A percentile compares a stretch with the other conserved stretches of the same genome.
Conservation (phyloP, 352 stramenopile species). For the Phytophthora vignae region DNA sequence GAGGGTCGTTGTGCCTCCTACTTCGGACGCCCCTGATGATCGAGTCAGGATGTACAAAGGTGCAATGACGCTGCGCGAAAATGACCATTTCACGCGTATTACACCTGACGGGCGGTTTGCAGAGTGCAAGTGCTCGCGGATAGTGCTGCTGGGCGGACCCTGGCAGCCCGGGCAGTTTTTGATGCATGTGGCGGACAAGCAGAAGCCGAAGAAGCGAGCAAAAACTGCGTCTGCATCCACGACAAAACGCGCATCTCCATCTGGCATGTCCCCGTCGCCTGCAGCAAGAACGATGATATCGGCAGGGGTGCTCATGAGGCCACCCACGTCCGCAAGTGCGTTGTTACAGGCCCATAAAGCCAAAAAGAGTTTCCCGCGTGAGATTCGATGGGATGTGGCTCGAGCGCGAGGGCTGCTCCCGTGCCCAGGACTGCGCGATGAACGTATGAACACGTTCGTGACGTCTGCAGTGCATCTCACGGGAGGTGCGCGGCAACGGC, state of each 20-base stretch:
- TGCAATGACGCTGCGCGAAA: slow-evolving; percentile 39
- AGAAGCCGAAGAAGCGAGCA: slow-evolving; percentile 43
- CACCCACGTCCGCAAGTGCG: slow-evolving; percentile 17
- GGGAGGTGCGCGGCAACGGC: slow-evolving; percentile 63
- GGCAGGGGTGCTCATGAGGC: slow-evolving; percentile 16
- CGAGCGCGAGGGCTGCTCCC: slow-evolving; percentile 49
- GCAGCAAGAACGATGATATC: slow-evolving; percentile 15
- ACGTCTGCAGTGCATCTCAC: slow-evolving; percentile 64
- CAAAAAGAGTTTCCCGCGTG: slow-evolving; percentile 60
- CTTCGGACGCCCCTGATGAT: slow-evolving; percentile 10
- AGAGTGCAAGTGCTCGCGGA: slow-evolving; percentile 70
- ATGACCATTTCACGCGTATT: slow-evolving; percentile 64
- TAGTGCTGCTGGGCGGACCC: slow-evolving; percentile 58
- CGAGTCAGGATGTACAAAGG: slow-evolving; percentile 40
- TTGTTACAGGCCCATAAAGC: slow-evolving; percentile 35
- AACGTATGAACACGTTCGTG: slow-evolving; percentile 67
- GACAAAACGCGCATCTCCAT: slow-evolving; percentile 29
- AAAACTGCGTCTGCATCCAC: slow-evolving; percentile 18
- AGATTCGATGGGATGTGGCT: slow-evolving; percentile 67
- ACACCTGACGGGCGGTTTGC: slow-evolving; percentile 73
- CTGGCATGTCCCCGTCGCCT: not conserved
- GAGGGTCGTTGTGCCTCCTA: slow-evolving; percentile 15
- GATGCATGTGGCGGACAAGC: slow-evolving; percentile 64
- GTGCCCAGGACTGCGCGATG: slow-evolving; percentile 71
- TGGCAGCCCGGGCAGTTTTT: slow-evolving; percentile 74